Percentiles rank a stretch among this genome's conserved stretches.
These are phyloP conservation scores for Przewalskia tangutica DNA, from an alignment of 257 asterid genomes.

Conservation along the genomic window DNA sequence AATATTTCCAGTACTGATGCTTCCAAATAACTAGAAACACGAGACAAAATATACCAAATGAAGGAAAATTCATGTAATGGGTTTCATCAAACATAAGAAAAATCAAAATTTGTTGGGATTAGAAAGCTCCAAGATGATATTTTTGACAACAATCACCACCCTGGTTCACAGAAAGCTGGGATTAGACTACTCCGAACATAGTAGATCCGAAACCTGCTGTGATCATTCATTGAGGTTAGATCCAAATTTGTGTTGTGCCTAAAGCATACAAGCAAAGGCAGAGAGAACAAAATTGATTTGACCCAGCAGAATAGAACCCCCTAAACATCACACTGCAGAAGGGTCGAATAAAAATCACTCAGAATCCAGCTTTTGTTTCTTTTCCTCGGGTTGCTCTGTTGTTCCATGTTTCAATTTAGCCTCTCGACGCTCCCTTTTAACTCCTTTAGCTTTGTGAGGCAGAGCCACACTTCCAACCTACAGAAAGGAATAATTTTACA, in stretches of 20 bases:
- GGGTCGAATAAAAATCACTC: constrained; percentile 21
- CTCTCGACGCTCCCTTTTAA: constrained; percentile 85
- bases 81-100: background rate
- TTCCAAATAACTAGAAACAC: background rate
- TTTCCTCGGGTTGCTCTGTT: constrained; percentile 23
- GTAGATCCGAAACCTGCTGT: background rate
- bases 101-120: background rate
- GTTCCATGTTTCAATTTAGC: constrained; percentile 49
- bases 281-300: constrained; percentile 7
- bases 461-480: constrained; percentile 63
- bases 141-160: background rate
- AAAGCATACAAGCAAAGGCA: background rate
- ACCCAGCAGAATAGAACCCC: background rate
- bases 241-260: background rate
- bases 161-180: background rate
- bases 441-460: constrained; percentile 60
- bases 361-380: constrained; percentile 61
- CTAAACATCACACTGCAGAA: background rate
- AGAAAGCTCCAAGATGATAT: background rate
- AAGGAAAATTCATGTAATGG: background rate
- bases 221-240: background rate
- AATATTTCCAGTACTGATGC: background rate
- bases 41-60: background rate
- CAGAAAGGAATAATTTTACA: background rate
- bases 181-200: background rate